These are phyloP conservation scores for Ustilago xerochloae DNA, from an alignment of 1,284 basidiomycete genomes.

Conservation along the genomic window DNA sequence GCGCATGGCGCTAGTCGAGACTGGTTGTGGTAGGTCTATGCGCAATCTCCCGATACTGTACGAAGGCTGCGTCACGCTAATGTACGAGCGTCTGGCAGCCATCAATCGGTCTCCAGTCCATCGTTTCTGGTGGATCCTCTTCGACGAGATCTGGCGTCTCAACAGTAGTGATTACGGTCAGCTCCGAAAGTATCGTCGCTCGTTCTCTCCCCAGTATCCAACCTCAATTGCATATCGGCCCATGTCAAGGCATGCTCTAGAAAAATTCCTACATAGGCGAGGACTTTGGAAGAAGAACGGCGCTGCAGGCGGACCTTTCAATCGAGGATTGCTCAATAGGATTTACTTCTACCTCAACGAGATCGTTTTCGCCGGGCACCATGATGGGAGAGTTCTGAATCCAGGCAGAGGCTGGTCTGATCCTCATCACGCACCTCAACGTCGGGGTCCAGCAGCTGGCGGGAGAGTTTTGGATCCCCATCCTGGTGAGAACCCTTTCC, in stretches of 20 bases:
- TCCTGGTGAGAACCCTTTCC: constrained; percentile 9
- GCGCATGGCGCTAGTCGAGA: constrained; percentile 70
- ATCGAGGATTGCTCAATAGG: constrained; percentile 79
- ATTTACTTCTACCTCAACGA: constrained; percentile 80
- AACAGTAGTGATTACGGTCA: constrained; percentile 65
- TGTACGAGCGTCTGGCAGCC: constrained; percentile 74
- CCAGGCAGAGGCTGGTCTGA: constrained; percentile 22
- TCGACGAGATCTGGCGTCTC: constrained; percentile 72
- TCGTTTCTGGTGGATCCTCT: constrained; percentile 86
- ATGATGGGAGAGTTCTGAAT: constrained; percentile 13
- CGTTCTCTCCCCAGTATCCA: constrained; percentile 80
- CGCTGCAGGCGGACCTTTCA: constrained; percentile 73
- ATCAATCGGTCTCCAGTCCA: constrained; percentile 73
- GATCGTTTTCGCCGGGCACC: constrained; percentile 72
- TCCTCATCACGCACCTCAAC: neutral
- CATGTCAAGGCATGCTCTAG: constrained; percentile 76
- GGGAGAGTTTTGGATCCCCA: constrained; percentile 2
- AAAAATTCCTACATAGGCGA: constrained; percentile 76
- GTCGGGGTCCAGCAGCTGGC: neutral
- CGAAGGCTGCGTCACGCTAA: constrained; percentile 72
- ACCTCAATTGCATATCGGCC: constrained; percentile 81
- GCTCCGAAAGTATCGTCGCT: constrained; percentile 75
- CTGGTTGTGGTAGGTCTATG: constrained; percentile 74
- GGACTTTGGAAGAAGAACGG: constrained; percentile 74
- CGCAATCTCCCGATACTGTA: constrained; percentile 73